Conservation (phyloP, 2,329 filamentous ascomycete species). For the Aquanectria penicillioides region DNA sequence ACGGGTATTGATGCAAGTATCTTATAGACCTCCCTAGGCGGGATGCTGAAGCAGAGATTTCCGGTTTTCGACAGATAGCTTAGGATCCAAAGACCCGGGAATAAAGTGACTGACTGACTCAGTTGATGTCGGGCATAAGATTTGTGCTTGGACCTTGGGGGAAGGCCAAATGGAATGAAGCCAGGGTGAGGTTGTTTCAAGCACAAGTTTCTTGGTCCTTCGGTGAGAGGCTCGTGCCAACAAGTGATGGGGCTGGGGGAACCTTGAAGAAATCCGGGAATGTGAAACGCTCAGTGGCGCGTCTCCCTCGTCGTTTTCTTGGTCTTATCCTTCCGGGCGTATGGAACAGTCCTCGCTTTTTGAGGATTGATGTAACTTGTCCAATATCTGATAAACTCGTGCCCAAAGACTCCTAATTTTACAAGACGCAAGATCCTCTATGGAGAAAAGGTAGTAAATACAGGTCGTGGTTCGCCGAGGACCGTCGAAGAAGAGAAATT, state of each 20-base stretch:
- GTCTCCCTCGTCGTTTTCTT: slow-evolving; percentile 14
- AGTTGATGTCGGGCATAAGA: background rate
- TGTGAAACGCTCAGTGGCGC: slow-evolving; percentile 8
- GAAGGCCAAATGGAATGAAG: slow-evolving; percentile 1
- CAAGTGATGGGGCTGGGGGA: background rate
- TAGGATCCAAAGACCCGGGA: background rate
- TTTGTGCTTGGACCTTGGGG: background rate
- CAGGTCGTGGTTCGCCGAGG: slow-evolving; percentile 11
- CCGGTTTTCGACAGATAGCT: no score
- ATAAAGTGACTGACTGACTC: background rate
- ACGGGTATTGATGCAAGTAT: no score
- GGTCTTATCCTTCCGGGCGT: slow-evolving; percentile 17
- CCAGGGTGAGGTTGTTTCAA: slow-evolving; percentile 4
- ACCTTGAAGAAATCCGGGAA: background rate
- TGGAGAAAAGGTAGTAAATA: background rate
- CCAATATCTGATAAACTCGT: no score
- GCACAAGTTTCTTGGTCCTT: background rate
- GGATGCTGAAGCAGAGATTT: background rate
- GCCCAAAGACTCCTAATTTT: no score
- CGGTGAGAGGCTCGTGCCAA: background rate
- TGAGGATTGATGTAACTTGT: background rate
- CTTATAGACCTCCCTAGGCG: no score
- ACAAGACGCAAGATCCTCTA: background rate
- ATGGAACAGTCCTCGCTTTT: background rate
- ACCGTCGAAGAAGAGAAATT: slow-evolving; percentile 39